Evolutionary conservation across 2,329 filamentous ascomycete genomes (phyloP), one percentile per base, ranked within the genome.

Genomic region (Cercospora berteroae): DNA sequence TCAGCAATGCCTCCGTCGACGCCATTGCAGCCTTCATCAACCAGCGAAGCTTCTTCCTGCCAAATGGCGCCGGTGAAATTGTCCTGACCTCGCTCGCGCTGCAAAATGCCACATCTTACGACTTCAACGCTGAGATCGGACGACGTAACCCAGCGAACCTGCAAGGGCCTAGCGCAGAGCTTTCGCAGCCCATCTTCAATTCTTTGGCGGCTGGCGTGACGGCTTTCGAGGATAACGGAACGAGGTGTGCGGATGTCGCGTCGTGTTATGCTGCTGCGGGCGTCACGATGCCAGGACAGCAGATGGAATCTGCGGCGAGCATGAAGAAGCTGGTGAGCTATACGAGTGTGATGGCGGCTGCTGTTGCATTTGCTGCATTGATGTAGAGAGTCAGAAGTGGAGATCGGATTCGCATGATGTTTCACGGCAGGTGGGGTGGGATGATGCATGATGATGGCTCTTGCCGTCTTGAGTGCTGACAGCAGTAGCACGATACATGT

Each of bases 81-180:
- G 63, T 63, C 6, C 56, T 67, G 29, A 39, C 29, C 1, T 64
- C 42, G 20, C 33, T 67, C 50, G n/a, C 29, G 18, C 56, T 67
- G 42, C 65, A 67, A 36, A 67, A 67, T n/a, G 18, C 50, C 23
- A 67, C 65, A 23, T 64, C 60, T 16, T 64, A 63, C 48, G 55
- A 64, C 4, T 67, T 67, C 33, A 67, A 64, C 44, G 39, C 31
- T 2, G 58, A 64, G 16, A 50, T 67, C 1, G 55, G 58, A 5
- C 39, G 42, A 13, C 63, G 63, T 20, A 67, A 63, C n/a, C 36
- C 65, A 18, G 52, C 65, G 27, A 50, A 50, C 13, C 12, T 67
- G 18, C 42, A 57, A 57, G 55, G 39, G 9, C 57, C 57, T 4
- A 64, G 60, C 42, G 63, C 62, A 25, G 27, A 42, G 18, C 56